These are phyloP conservation scores for Guadua angustifolia DNA, from an alignment of 176 grass and related monocot genomes.

Conservation along the genomic window DNA sequence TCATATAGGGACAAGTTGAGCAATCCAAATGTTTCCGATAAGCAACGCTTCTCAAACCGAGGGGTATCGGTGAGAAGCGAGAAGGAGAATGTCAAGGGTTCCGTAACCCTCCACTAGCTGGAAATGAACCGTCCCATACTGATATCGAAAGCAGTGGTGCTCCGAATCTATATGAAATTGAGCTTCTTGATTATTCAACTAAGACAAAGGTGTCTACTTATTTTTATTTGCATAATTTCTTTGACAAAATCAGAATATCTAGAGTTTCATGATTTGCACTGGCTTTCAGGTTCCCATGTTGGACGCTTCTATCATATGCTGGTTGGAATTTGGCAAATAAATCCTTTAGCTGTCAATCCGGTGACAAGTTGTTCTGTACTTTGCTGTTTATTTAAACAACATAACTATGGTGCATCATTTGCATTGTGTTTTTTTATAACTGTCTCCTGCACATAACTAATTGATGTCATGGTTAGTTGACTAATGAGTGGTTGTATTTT, in stretches of 20 bases:
- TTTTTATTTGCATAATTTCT: constrained; percentile 18
- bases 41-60: too few species aligned
- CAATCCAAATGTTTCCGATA: too few species aligned
- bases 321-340: constrained; percentile 73
- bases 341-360: constrained; percentile 74
- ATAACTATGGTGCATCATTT: not conserved
- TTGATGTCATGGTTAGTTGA: not conserved
- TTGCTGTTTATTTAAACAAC: constrained; percentile 9
- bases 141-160: too few species aligned
- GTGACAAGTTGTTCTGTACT: constrained; percentile 35
- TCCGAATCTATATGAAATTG: too few species aligned
- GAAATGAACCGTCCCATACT: too few species aligned
- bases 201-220: constrained; percentile 17
- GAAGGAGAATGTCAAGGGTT: too few species aligned
- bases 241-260: not conserved
- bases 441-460: too few species aligned
- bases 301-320: constrained; percentile 92
- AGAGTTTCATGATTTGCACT: constrained; percentile 17
- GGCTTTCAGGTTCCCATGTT: constrained; percentile 75
- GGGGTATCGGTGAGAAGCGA: too few species aligned
- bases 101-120: too few species aligned
- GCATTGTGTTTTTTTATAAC: not conserved
- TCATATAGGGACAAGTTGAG: too few species aligned
- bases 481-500: not conserved
- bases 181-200: too few species aligned